Percentiles rank a stretch among this genome's conserved stretches.
Evolutionary conservation across 768 basidiomycete genomes (phyloP).

Genomic region (Tubosaeta sp.): DNA sequence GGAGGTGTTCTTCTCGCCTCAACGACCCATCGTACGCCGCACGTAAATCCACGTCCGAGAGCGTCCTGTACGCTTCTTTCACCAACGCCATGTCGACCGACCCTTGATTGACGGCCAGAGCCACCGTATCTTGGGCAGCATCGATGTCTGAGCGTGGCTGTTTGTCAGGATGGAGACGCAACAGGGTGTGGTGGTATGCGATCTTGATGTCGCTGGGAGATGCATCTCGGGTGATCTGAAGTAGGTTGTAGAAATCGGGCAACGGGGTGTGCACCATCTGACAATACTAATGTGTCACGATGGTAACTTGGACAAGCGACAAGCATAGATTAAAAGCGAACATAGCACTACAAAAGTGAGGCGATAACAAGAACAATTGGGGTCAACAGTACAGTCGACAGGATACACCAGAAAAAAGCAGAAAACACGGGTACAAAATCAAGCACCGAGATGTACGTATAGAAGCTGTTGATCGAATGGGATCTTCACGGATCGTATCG

Average conservation of each 20-base stretch:
- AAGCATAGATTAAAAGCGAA: no score
- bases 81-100: constrained; percentile 50
- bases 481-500: not conserved
- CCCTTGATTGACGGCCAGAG: not conserved
- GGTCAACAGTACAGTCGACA: no score
- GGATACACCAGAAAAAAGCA: no score
- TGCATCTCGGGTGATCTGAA: constrained; percentile 49
- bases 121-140: not conserved
- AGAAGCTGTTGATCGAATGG: not conserved
- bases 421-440: no score
- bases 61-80: constrained; percentile 62
- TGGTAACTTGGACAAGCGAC: no score
- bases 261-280: constrained; percentile 5
- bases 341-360: no score
- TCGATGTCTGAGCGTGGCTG: constrained; percentile 1
- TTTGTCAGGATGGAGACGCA: constrained; percentile 66
- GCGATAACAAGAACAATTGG: no score
- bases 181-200: constrained; percentile 65
- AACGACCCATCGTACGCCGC: constrained; percentile 44
- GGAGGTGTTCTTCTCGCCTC: constrained; percentile 2
- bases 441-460: not conserved
- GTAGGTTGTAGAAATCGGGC: constrained; percentile 57
- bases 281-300: no score
- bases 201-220: constrained; percentile 55
- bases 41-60: constrained; percentile 49